Conservation (phyloP, 805 yeast species). For the Ogataea nonfermentans region DNA sequence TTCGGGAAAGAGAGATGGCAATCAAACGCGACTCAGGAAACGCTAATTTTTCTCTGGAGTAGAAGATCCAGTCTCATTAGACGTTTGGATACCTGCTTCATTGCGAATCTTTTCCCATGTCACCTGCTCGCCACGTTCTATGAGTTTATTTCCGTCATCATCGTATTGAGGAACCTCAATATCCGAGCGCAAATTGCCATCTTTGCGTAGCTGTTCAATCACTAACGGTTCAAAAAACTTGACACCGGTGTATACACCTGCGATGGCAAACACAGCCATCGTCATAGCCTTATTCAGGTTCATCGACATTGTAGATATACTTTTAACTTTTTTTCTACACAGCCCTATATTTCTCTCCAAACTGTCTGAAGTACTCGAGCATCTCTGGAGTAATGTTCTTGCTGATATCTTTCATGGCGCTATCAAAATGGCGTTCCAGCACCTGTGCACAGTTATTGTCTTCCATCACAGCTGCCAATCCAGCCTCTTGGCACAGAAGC, state of each 20-base stretch:
- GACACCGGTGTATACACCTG: conserved; percentile 53
- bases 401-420: conserved; percentile 66
- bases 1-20: background rate
- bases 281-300: conserved; percentile 24
- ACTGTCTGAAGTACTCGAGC: conserved; percentile 69
- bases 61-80: conserved; percentile 10
- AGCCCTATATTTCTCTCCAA: conserved; percentile 39
- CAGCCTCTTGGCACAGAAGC: conserved; percentile 90
- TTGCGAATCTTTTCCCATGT: conserved; percentile 57
- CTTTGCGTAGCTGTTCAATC: conserved; percentile 62
- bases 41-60: conserved; percentile 2
- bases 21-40: background rate
- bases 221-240: conserved; percentile 74
- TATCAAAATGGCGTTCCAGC: conserved; percentile 54
- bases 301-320: conserved; percentile 9
- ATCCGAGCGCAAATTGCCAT: conserved; percentile 62
- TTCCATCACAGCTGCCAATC: conserved; percentile 90
- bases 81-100: conserved; percentile 19
- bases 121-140: conserved; percentile 22
- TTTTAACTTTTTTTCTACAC: conserved; percentile 12
- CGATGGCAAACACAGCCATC: conserved; percentile 28
- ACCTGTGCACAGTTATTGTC: conserved; percentile 54
- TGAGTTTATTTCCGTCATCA: conserved; percentile 37
- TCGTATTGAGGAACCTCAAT: conserved; percentile 55
- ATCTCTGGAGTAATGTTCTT: conserved; percentile 83